Evolutionary conservation across 1,139 yeast genomes (phyloP).

Genomic region (Zygoascus hellenicus): DNA sequence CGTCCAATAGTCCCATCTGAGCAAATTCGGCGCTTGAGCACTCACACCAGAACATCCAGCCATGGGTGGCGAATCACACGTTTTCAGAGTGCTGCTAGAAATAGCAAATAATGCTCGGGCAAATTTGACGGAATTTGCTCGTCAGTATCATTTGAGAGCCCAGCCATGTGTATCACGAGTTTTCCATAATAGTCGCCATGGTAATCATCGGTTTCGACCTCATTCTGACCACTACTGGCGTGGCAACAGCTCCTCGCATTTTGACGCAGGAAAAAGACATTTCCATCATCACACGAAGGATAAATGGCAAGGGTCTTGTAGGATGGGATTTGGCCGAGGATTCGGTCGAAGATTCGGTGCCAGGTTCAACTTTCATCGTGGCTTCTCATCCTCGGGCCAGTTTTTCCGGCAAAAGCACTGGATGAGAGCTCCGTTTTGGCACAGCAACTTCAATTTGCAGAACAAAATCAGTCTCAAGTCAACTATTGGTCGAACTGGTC

Average conservation of each 20-base stretch:
- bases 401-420: constrained; percentile 1
- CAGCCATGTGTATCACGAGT: not conserved
- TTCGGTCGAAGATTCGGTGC: too few relatives aligned
- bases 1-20: too few relatives aligned
- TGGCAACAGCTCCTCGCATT: not conserved
- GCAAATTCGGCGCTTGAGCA: too few relatives aligned
- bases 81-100: constrained; percentile 1
- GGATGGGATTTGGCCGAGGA: not conserved
- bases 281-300: not conserved
- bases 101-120: constrained; percentile 1
- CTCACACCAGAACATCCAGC: not conserved
- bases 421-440: constrained; percentile 9
- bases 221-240: not conserved
- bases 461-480: not conserved
- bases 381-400: not conserved
- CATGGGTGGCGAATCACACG: not conserved
- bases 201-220: not conserved
- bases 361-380: not conserved
- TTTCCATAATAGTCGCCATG: not conserved
- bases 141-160: too few relatives aligned
- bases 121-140: not conserved
- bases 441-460: constrained; percentile 1
- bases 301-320: not conserved
- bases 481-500: constrained; percentile 3
- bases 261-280: not conserved